Evolutionary conservation across 2,329 filamentous ascomycete genomes (phyloP).

Genomic region (Chaetoscypha palmicola): DNA sequence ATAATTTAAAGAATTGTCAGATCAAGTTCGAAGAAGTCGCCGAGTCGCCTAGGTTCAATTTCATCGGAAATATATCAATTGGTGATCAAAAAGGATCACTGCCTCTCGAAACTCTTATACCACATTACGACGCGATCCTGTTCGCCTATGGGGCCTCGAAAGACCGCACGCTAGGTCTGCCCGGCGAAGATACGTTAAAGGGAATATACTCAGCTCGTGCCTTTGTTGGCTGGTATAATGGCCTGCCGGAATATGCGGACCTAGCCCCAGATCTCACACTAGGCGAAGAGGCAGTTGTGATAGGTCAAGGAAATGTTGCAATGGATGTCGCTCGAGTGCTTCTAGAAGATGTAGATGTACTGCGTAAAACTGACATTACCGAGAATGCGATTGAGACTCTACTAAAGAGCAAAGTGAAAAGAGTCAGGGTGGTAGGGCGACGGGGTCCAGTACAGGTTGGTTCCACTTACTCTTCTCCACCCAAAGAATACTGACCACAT

Average conservation of each 20-base stretch:
- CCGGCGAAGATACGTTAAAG: slow-evolving; percentile 64
- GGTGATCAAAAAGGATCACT: slow-evolving; percentile 51
- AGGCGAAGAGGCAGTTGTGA: slow-evolving; percentile 76
- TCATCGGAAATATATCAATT: slow-evolving; percentile 82
- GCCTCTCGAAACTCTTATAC: slow-evolving; percentile 60
- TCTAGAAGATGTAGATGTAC: slow-evolving; percentile 63
- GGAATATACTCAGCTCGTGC: slow-evolving; percentile 83
- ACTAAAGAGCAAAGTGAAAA: slow-evolving; percentile 63
- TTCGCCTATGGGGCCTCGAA: slow-evolving; percentile 89
- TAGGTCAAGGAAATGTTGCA: slow-evolving; percentile 95
- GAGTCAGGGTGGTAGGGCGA: slow-evolving; percentile 81
- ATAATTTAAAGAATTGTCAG: slow-evolving; percentile 97
- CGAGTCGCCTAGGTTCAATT: slow-evolving; percentile 73
- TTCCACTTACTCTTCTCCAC: slow-evolving; percentile 2
- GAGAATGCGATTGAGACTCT: slow-evolving; percentile 72
- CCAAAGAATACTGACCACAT: slow-evolving; percentile 8
- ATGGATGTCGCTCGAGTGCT: slow-evolving; percentile 88
- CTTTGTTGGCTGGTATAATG: slow-evolving; percentile 99
- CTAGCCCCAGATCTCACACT: slow-evolving; percentile 66
- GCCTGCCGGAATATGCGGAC: slow-evolving; percentile 71
- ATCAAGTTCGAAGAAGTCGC: slow-evolving; percentile 90
- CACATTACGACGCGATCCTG: slow-evolving; percentile 85
- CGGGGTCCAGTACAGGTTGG: slow-evolving; percentile 79
- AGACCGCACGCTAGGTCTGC: slow-evolving; percentile 71
- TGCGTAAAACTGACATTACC: slow-evolving; percentile 82